Percentiles rank a stretch among this genome's conserved stretches.
phyloP scores from a whole-genome alignment of 306 rosid species.

The Carpinus viminea region DNA sequence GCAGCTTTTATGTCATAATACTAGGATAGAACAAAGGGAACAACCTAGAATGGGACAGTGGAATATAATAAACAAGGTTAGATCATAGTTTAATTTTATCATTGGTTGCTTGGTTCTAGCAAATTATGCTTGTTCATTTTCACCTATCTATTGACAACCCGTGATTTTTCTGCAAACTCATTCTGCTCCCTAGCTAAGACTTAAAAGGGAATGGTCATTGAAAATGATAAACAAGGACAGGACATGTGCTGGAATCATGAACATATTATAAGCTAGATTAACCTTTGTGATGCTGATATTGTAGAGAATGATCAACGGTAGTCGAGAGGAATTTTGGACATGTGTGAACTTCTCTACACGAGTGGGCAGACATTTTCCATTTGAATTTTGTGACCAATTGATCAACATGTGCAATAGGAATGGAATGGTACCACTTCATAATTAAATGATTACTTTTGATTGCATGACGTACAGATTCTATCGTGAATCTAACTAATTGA shows the following conservation, averaged over 20 bases:
- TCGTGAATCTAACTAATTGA: not conserved
- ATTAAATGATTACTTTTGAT: not conserved
- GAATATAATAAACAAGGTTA: constrained; percentile 88
- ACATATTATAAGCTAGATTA: not conserved
- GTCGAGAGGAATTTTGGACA: constrained; percentile 47
- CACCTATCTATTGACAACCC: not conserved
- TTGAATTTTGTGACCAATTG: constrained; percentile 37
- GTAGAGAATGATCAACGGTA: constrained; percentile 77
- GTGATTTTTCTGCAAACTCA: too few species aligned
- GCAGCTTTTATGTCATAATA: constrained; percentile 64
- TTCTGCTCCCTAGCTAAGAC: too few species aligned
- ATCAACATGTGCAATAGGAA: constrained; percentile 52
- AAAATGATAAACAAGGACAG: too few species aligned
- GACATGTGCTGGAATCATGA: too few species aligned
- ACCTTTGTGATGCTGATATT: not conserved
- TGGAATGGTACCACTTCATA: constrained; percentile 63
- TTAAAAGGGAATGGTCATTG: too few species aligned
- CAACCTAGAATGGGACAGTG: constrained; percentile 76
- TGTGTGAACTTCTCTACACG: constrained; percentile 49
- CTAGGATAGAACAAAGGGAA: constrained; percentile 42
- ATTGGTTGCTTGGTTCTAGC: not conserved
- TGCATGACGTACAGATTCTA: not conserved
- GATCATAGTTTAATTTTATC: not conserved
- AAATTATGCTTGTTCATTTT: not conserved
- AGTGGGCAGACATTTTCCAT: constrained; percentile 1